These are phyloP conservation scores for Trametes cingulata DNA, from an alignment of 768 basidiomycete species.

Conservation along the genomic window DNA sequence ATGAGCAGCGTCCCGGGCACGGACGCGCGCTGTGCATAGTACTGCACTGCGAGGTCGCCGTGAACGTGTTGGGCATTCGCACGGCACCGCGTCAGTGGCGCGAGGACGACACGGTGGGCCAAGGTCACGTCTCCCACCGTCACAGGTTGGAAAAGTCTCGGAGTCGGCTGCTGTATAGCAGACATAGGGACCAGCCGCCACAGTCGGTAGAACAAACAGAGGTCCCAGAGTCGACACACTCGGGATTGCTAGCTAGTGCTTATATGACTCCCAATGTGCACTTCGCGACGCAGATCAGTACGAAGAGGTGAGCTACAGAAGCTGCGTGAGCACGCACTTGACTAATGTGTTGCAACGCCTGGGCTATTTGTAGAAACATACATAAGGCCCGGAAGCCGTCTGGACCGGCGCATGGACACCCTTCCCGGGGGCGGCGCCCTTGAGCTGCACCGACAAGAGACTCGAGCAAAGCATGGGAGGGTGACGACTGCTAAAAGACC, in stretches of 20 bases:
- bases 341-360: not conserved
- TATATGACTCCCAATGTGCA: too few relatives aligned
- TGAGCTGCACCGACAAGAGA: too few relatives aligned
- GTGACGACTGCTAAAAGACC: too few relatives aligned
- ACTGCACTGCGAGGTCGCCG: conserved; percentile 34
- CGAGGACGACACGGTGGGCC: conserved; percentile 39
- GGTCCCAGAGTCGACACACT: too few relatives aligned
- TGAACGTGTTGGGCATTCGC: conserved; percentile 33
- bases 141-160: conserved; percentile 35
- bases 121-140: conserved; percentile 33
- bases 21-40: conserved; percentile 40
- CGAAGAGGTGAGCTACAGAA: too few relatives aligned
- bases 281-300: not conserved
- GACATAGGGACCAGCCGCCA: not conserved
- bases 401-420: too few relatives aligned
- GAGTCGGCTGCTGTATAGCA: not conserved
- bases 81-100: conserved; percentile 38
- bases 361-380: not conserved
- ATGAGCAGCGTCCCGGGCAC: conserved; percentile 45
- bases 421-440: too few relatives aligned
- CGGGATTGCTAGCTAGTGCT: too few relatives aligned
- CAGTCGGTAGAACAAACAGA: too few relatives aligned
- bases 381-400: not conserved
- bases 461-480: too few relatives aligned
- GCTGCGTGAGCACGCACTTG: too few relatives aligned